Evolutionary conservation across 140 eudicot species (phyloP).

Genomic region (Eryngium alpinum): DNA sequence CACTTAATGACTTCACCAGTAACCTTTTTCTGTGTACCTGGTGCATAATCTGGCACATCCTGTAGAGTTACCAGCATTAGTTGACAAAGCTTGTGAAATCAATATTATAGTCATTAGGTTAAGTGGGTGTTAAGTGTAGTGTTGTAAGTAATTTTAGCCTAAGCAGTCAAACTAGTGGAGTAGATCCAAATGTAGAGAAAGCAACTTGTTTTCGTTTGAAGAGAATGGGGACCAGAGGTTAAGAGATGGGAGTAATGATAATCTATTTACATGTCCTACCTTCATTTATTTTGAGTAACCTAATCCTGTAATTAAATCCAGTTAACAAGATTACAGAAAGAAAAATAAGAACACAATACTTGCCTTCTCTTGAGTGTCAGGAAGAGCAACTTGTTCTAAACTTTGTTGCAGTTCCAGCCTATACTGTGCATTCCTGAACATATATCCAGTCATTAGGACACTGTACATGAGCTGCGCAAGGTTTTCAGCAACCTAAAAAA

Average conservation of each 20-base stretch:
- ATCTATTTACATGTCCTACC: not conserved
- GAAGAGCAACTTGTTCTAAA: slow-evolving; percentile 95
- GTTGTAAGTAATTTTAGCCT: not conserved
- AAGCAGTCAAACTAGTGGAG: not conserved
- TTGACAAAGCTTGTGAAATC: not conserved
- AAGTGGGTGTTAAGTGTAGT: not conserved
- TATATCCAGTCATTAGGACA: slow-evolving; percentile 96
- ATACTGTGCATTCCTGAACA: slow-evolving; percentile 93
- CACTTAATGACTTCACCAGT: slow-evolving; percentile 91
- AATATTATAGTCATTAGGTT: not conserved
- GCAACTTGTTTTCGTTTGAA: not conserved
- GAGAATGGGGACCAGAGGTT: not conserved
- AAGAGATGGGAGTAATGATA: not conserved
- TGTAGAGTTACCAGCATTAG: slow-evolving; percentile 18
- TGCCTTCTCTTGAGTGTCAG: slow-evolving; percentile 71
- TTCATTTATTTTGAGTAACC: not conserved
- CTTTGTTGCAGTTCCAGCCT: slow-evolving; percentile 92
- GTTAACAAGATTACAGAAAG: not conserved
- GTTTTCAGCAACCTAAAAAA: slow-evolving; percentile 90
- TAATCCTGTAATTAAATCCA: not conserved
- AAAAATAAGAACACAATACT: slow-evolving; percentile 5
- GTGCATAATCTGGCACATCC: slow-evolving; percentile 83
- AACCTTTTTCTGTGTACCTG: slow-evolving; percentile 96
- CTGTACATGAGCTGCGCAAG: slow-evolving; percentile 98
- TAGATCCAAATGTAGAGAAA: not conserved